Conservation (phyloP, 495 filamentous ascomycete genomes). For the Aspergillus nanangensis region DNA sequence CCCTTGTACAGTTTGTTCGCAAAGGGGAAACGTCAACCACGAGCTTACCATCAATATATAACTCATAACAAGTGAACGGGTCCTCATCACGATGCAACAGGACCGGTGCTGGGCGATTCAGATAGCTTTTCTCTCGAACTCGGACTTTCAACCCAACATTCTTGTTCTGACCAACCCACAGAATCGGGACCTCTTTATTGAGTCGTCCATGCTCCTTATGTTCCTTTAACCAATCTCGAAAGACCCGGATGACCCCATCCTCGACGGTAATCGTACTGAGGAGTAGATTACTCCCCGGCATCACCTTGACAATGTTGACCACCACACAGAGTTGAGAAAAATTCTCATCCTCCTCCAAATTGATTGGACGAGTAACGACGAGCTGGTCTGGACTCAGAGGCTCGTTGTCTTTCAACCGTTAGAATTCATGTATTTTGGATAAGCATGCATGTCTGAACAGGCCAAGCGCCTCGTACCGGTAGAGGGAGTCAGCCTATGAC, state of each 20-base stretch:
- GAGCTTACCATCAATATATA: slow-evolving; percentile 59
- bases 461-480: background rate
- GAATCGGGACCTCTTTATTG: slow-evolving; percentile 26
- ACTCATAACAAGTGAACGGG: slow-evolving; percentile 48
- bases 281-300: slow-evolving; percentile 51
- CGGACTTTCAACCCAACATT: slow-evolving; percentile 55
- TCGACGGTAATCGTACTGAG: slow-evolving; percentile 56
- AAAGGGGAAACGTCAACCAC: too few species aligned
- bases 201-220: too few species aligned
- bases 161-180: slow-evolving; percentile 55
- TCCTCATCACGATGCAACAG: slow-evolving; percentile 52
- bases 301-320: slow-evolving; percentile 64
- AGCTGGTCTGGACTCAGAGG: background rate
- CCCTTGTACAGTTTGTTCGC: background rate
- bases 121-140: slow-evolving; percentile 36
- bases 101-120: slow-evolving; percentile 26
- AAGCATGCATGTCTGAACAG: too few species aligned
- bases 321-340: slow-evolving; percentile 68
- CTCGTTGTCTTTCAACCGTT: too few species aligned
- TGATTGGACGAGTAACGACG: slow-evolving; percentile 48
- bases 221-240: slow-evolving; percentile 62
- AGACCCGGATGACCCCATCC: slow-evolving; percentile 63
- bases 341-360: slow-evolving; percentile 60
- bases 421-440: too few species aligned
- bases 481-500: slow-evolving; percentile 11